Percentiles rank a stretch among this genome's conserved stretches.
Evolutionary conservation across 768 basidiomycete species (phyloP).

Genomic region (Clavulina sp.): DNA sequence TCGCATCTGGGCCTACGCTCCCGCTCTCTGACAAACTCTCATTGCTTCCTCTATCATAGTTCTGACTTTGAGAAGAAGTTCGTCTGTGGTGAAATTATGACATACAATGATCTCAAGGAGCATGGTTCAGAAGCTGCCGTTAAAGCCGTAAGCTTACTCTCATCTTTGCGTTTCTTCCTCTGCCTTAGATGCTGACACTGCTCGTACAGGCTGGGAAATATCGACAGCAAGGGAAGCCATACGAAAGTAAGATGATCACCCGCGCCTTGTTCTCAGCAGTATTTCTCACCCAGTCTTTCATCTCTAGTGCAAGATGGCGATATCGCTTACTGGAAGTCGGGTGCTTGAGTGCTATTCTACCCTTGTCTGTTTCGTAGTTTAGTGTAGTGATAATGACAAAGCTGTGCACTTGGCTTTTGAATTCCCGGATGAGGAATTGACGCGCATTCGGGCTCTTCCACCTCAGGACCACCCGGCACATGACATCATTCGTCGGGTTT

Average conservation of each 20-base stretch:
- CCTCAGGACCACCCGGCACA: too few relatives aligned
- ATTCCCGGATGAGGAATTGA: too few relatives aligned
- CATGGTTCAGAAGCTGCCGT: conserved; percentile 79
- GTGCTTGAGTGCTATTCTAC: conserved; percentile 22
- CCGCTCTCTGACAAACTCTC: neutral
- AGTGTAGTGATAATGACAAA: too few relatives aligned
- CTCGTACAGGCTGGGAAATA: conserved; percentile 50
- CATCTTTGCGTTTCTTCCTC: neutral
- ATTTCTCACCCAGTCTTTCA: neutral
- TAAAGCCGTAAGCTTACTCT: conserved; percentile 45
- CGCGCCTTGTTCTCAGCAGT: neutral
- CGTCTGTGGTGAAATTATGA: conserved; percentile 94
- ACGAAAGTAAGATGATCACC: conserved; percentile 43
- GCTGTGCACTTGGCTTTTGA: too few relatives aligned
- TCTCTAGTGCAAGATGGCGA: conserved; percentile 65
- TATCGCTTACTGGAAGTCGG: conserved; percentile 84
- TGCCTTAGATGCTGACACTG: conserved; percentile 2
- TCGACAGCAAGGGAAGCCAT: conserved; percentile 91
- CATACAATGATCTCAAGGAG: conserved; percentile 77
- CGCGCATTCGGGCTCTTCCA: too few relatives aligned
- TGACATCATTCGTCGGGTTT: too few relatives aligned
- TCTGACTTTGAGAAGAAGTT: conserved; percentile 98
- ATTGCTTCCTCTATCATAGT: conserved; percentile 22
- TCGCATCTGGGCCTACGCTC: neutral
- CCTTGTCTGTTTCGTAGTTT: neutral